Conservation (phyloP, 2,329 filamentous ascomycete species). For the Escovopsis sp. region DNA sequence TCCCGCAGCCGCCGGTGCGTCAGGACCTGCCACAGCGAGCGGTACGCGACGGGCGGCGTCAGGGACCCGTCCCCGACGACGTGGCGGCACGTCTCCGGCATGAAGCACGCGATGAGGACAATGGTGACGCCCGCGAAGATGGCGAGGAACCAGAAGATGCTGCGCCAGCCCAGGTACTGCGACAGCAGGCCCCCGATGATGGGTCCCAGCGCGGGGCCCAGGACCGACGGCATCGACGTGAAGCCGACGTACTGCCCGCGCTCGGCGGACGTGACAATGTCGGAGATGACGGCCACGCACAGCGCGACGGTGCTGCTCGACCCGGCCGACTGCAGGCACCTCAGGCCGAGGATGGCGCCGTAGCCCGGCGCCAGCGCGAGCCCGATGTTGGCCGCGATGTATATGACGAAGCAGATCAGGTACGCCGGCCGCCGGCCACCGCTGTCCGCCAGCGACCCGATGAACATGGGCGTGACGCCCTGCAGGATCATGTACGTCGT, state of each 20-base stretch:
- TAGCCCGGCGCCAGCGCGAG: conserved; percentile 36
- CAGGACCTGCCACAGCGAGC: conserved; percentile 19
- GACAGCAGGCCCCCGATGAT: conserved; percentile 44
- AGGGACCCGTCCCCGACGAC: conserved; percentile 39
- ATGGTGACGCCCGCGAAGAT: conserved; percentile 29
- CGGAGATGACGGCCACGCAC: conserved; percentile 42
- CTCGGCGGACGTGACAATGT: conserved; percentile 47
- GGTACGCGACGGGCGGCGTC: conserved; percentile 22
- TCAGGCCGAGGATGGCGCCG: conserved; percentile 34
- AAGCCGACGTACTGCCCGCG: conserved; percentile 44
- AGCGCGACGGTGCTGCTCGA: conserved; percentile 46
- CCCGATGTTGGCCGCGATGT: conserved; percentile 38
- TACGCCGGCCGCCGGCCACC: conserved; percentile 40
- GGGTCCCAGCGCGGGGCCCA: conserved; percentile 37
- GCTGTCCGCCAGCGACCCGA: conserved; percentile 40
- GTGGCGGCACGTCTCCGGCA: conserved; percentile 37
- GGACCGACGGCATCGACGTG: conserved; percentile 30
- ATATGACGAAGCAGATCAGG: conserved; percentile 36
- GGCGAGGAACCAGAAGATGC: conserved; percentile 47
- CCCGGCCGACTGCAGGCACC: conserved; percentile 42
- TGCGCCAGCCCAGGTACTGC: conserved; percentile 42
- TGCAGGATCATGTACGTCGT: conserved; percentile 47
- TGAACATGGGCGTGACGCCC: conserved; percentile 41
- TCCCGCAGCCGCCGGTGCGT: conserved; percentile 8
- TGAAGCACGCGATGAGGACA: conserved; percentile 28